Evolutionary conservation across 2,329 filamentous ascomycete species (phyloP).

Genomic region (Cladosporium sp.): DNA sequence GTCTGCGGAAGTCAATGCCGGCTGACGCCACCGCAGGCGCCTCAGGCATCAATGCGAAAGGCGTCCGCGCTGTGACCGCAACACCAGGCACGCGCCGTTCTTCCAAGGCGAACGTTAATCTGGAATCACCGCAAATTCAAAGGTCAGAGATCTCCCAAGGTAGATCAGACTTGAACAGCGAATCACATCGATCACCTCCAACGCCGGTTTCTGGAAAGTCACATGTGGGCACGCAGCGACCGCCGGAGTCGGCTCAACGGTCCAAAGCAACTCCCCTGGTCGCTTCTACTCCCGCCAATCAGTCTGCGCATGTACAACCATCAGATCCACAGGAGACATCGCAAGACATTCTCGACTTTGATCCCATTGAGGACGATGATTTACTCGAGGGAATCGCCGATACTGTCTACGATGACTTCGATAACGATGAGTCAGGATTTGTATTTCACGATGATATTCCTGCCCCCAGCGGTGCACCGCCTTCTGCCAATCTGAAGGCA

Average conservation of each 20-base stretch:
- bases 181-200: constrained; percentile 3
- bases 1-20: background rate
- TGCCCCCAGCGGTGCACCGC: background rate
- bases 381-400: constrained; percentile 2
- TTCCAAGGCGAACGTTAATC: too few species aligned
- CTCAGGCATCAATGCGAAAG: background rate
- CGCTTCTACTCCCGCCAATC: background rate
- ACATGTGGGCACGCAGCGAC: background rate
- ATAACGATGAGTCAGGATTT: background rate
- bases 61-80: background rate
- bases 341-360: constrained; percentile 1
- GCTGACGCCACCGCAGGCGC: background rate
- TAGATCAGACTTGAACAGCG: background rate
- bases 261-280: constrained; percentile 3
- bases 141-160: background rate
- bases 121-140: background rate
- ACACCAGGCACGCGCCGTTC: background rate
- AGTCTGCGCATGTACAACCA: background rate
- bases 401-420: background rate
- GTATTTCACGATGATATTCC: background rate
- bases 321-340: background rate
- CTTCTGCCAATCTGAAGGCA: background rate
- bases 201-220: constrained; percentile 2
- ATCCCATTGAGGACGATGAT: constrained; percentile 13
- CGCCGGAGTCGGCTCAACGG: constrained; percentile 13